Conservation (phyloP, 805 yeast genomes). For the Candida multigemmis region DNA sequence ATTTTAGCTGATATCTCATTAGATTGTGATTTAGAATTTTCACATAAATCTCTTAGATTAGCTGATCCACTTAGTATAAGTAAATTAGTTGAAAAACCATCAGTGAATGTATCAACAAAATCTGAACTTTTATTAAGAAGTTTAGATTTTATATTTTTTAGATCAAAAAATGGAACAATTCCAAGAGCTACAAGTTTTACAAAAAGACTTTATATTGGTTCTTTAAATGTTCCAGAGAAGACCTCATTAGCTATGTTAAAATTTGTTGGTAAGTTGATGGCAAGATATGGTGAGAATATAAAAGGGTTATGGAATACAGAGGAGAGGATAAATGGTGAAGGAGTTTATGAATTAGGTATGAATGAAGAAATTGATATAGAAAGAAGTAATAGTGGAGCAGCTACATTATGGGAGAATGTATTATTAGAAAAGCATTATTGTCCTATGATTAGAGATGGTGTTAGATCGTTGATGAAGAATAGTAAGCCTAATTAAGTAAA, state of each 20-base stretch:
- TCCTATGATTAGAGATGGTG: constrained; percentile 68
- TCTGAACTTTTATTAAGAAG: constrained; percentile 75
- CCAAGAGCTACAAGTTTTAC: constrained; percentile 72
- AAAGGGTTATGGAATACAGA: constrained; percentile 78
- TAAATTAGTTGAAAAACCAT: constrained; percentile 42
- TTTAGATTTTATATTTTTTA: constrained; percentile 74
- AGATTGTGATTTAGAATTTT: constrained; percentile 79
- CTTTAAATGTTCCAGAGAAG: constrained; percentile 80
- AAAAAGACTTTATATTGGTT: constrained; percentile 62
- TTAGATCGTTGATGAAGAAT: constrained; percentile 31
- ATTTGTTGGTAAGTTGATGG: constrained; percentile 67
- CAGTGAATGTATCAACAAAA: constrained; percentile 82
- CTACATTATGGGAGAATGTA: constrained; percentile 84
- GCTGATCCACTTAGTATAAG: constrained; percentile 58
- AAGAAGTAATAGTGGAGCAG: constrained; percentile 78
- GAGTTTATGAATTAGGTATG: constrained; percentile 43
- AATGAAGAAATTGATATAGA: constrained; percentile 44
- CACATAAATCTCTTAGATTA: constrained; percentile 70
- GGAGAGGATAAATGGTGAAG: constrained; percentile 80
- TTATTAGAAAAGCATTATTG: constrained; percentile 76
- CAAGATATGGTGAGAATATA: constrained; percentile 58
- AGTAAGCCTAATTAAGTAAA: constrained; percentile 15
- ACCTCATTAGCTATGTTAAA: constrained; percentile 70
- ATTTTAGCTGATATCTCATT: constrained; percentile 59
- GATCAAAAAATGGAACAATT: constrained; percentile 57